A percentile compares a stretch with the other conserved stretches of the same genome.
Conservation (phyloP, 2,329 filamentous ascomycete species). For the Beauveria pseudobassiana region DNA sequence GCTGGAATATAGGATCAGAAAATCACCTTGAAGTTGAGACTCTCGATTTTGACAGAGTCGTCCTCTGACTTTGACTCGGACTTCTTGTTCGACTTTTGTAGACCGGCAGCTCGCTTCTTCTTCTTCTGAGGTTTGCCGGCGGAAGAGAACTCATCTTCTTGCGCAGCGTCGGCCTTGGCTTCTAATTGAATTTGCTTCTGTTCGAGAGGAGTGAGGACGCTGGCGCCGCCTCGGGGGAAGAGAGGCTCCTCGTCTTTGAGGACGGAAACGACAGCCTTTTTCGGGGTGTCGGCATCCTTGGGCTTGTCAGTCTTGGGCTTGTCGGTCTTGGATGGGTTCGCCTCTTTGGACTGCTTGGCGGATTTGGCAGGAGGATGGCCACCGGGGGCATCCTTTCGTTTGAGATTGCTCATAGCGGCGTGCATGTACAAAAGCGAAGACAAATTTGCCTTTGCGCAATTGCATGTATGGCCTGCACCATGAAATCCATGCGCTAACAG, state of each 20-base stretch:
- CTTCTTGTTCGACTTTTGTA: slow-evolving; percentile 45
- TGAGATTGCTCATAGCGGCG: slow-evolving; percentile 46
- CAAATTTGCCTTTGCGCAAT: slow-evolving; percentile 13
- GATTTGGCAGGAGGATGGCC: slow-evolving; percentile 42
- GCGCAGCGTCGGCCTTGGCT: slow-evolving; percentile 83
- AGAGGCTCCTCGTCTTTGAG: slow-evolving; percentile 74
- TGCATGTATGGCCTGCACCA: not conserved
- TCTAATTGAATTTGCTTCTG: slow-evolving; percentile 95
- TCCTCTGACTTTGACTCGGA: slow-evolving; percentile 38
- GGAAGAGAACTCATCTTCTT: slow-evolving; percentile 65
- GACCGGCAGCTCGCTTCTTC: slow-evolving; percentile 50
- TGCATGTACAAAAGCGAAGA: slow-evolving; percentile 17
- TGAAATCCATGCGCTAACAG: not conserved
- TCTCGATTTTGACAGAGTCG: slow-evolving; percentile 66
- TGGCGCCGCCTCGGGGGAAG: slow-evolving; percentile 89
- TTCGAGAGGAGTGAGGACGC: slow-evolving; percentile 84
- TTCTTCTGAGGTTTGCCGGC: slow-evolving; percentile 37
- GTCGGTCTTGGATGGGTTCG: slow-evolving; percentile 40
- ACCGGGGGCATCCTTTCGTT: slow-evolving; percentile 50
- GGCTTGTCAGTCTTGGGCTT: slow-evolving; percentile 3
- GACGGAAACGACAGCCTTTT: slow-evolving; percentile 33
- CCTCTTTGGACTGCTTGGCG: slow-evolving; percentile 37
- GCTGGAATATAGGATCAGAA: not conserved
- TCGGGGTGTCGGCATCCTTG: slow-evolving; percentile 19
- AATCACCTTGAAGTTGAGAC: slow-evolving; percentile 77